Evolutionary conservation across 2,329 filamentous ascomycete species (phyloP).

Genomic region (Calcarisporium arbuscula): DNA sequence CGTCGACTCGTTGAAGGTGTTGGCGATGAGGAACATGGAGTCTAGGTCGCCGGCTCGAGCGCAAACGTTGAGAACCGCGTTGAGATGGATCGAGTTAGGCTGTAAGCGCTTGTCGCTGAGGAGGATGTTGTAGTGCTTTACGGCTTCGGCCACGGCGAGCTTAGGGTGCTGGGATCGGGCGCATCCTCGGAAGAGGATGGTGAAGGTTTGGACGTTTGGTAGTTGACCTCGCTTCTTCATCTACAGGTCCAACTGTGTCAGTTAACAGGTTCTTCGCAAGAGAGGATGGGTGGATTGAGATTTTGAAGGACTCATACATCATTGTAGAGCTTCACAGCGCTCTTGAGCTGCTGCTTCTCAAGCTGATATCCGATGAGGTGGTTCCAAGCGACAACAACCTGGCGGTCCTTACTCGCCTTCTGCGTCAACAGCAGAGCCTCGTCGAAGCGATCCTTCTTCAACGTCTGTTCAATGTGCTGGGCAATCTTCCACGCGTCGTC

Average conservation of each 20-base stretch:
- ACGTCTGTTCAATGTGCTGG: constrained; percentile 54
- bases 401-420: constrained; percentile 56
- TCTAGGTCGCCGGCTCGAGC: constrained; percentile 69
- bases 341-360: constrained; percentile 49
- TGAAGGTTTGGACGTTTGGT: constrained; percentile 79
- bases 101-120: constrained; percentile 55
- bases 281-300: neutral
- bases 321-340: constrained; percentile 78
- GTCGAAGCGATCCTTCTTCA: constrained; percentile 53
- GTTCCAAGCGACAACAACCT: constrained; percentile 81
- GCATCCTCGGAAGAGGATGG: constrained; percentile 73
- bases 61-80: constrained; percentile 81
- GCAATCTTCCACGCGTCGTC: constrained; percentile 69
- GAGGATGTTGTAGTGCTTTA: constrained; percentile 74
- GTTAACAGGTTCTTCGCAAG: constrained; percentile 11
- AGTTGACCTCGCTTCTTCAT: constrained; percentile 91
- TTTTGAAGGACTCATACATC: constrained; percentile 56
- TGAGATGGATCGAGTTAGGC: constrained; percentile 76
- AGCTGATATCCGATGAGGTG: constrained; percentile 70
- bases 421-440: constrained; percentile 65
- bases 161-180: constrained; percentile 51
- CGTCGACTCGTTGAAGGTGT: constrained; percentile 59
- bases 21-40: constrained; percentile 68
- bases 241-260: constrained; percentile 30
- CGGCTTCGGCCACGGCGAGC: constrained; percentile 59